Evolutionary conservation across 2,329 filamentous ascomycete genomes (phyloP), one percentile per base, ranked within the genome.

Genomic region (Fusarium drepaniforme): DNA sequence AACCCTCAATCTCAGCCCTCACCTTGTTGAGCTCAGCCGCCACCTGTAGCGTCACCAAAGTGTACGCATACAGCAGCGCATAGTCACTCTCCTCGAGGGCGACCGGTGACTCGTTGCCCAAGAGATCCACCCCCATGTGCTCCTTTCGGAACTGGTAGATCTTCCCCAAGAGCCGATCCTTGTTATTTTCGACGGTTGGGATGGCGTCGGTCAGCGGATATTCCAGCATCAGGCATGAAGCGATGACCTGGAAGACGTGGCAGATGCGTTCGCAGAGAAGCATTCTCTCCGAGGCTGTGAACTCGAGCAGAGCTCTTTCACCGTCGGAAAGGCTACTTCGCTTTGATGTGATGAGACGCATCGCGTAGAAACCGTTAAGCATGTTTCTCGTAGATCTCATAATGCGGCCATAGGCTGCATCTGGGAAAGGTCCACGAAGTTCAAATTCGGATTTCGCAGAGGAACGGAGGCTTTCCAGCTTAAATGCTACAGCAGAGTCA

Each of bases 361-460:
- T 98, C 62, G 96, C 95, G 80, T 98, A 96, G 82, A 99, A 98
- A 42, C 94, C 93, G 83, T 98, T 96, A 6, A 98, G 90, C 84
- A 98, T 94, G 63, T 93, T 92, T 72, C 93, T 92, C 1, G 96
- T 98, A 12, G 93, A 93, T 25, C 90, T 90, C 80, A 98, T 89
- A 67, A 98, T 93, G 40, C 91, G 90, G 6, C 89, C 90, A 81
- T 94, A 96, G 18, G 91, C 89, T 51, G 89, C 90, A 73, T 92
- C 89, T 1, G 95, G 94, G 78, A 99, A 99, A 0, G 96, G 95
- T 0, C 96, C 94, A 46, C 92, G 90, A 8, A 99, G 89, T 82
- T 97, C 94, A 78, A 97, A 97, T 81, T 99, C 97, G 28, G 91
- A 93, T n/a, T 90, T 87, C 0, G 96, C 95, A 13, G 94, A 89